Percentiles rank a stretch among this genome's conserved stretches.
phyloP scores from a whole-genome alignment of 176 grass and related monocot species.

The Carex littledalei region DNA sequence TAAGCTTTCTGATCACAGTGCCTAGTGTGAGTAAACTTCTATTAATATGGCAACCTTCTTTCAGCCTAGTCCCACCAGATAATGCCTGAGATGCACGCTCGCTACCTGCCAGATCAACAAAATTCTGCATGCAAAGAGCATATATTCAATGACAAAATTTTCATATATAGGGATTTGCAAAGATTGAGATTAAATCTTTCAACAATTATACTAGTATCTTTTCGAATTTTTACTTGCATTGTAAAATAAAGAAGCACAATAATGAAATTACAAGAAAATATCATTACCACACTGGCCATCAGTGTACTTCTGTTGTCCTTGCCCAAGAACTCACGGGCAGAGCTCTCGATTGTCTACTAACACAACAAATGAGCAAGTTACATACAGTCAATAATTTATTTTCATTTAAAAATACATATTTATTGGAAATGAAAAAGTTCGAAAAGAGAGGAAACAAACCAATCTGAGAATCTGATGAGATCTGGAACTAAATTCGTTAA shows the following conservation, averaged over 20 bases:
- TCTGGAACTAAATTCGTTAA: constrained; percentile 94
- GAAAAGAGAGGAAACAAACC: constrained; percentile 40
- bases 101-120: constrained; percentile 93
- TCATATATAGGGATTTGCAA: neutral
- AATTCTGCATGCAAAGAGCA: constrained; percentile 52
- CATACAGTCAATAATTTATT: constrained; percentile 21
- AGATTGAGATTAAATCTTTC: neutral
- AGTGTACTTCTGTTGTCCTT: constrained; percentile 80
- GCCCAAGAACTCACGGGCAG: constrained; percentile 68
- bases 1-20: constrained; percentile 87
- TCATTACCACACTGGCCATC: constrained; percentile 73
- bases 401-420: constrained; percentile 4
- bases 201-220: neutral
- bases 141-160: neutral
- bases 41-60: constrained; percentile 97
- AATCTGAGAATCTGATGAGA: constrained; percentile 92
- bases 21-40: constrained; percentile 79
- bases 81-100: constrained; percentile 79
- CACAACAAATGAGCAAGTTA: constrained; percentile 33
- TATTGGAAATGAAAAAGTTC: constrained; percentile 7
- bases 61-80: constrained; percentile 72
- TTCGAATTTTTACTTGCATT: neutral
- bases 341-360: constrained; percentile 76
- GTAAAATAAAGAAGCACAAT: neutral
- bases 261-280: constrained; percentile 20